Evolutionary conservation across 2,329 filamentous ascomycete genomes (phyloP), one percentile per base, ranked within the genome.

Genomic region (Botrytis byssoidea): DNA sequence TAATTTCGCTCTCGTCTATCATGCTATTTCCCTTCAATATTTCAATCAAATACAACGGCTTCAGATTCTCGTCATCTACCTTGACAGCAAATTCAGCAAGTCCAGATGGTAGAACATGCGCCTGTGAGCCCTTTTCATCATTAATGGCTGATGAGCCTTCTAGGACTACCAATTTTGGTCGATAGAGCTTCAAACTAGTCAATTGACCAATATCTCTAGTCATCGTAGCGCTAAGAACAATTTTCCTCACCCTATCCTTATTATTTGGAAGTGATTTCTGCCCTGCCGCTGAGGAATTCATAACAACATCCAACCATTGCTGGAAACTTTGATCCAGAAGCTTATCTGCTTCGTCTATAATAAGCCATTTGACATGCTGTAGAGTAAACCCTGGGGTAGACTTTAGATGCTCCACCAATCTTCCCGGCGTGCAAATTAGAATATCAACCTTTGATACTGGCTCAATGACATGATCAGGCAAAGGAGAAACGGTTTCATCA

Each of bases 331-430:
- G 93, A 61, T 95, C 92, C 9, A 98, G 87, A 20, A 98, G 85
- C 80, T 96, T 94, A 82, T 98, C 95, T 18, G 95, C 96, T 83
- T 98, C 95, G 79, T 98, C 95, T 64, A 98, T 92, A 4, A 98
- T 89, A 0, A 98, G 86, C 94, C 95, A 98, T 75, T 93, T 89
- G 7, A 98, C 85, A 80, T 92, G 87, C 73, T 92, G 88, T 35
- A 98, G 85, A 0, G 87, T 89, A 81, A 98, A 98, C 0, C 94
- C 94, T 4, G 89, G 89, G 0, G 95, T 98, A 74, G 91, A 90
- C 76, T 92, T 91, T 69, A 98, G 87, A 82, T 98, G 95, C 79
- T 98, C 95, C 6, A 98, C 94, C 0, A 98, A 88, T 76, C 95
- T 90, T 74, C 96, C 96, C 0, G 95, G 95, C 0, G 95, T 98